These are phyloP conservation scores for Sicyos edulis DNA, from an alignment of 306 rosid species.

Conservation along the genomic window DNA sequence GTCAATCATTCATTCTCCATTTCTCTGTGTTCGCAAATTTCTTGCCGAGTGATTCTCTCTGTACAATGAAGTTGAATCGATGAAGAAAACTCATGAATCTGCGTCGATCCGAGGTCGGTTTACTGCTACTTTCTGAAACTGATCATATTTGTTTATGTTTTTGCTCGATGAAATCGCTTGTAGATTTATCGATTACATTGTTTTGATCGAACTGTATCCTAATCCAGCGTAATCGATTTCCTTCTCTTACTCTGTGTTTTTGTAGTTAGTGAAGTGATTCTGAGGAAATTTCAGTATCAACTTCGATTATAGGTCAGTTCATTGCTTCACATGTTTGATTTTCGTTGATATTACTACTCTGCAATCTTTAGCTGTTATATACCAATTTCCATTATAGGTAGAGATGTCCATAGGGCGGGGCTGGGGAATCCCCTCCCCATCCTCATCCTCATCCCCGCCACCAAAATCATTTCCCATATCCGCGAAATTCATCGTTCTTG, in stretches of 20 bases:
- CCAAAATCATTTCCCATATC: too few species aligned
- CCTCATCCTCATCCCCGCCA: too few species aligned
- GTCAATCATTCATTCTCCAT: background rate
- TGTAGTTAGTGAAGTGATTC: background rate
- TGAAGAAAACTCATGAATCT: conserved; percentile 5
- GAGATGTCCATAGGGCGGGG: too few species aligned
- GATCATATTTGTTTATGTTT: background rate
- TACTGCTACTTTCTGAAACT: background rate
- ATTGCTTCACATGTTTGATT: background rate
- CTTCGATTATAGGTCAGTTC: background rate
- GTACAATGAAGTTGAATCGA: conserved; percentile 4
- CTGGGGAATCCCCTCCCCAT: too few species aligned
- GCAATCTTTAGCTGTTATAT: background rate
- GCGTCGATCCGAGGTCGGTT: conserved; percentile 1
- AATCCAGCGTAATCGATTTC: background rate
- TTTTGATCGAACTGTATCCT: background rate
- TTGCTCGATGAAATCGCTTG: background rate
- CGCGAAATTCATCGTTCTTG: too few species aligned
- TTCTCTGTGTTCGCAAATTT: background rate
- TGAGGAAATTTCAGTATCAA: conserved; percentile 13
- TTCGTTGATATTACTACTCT: background rate
- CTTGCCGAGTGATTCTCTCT: background rate
- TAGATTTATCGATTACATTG: background rate
- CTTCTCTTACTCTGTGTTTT: too few species aligned
- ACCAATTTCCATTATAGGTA: background rate